phyloP scores from a whole-genome alignment of 2,329 filamentous ascomycete genomes.

The Colletotrichum karsti region DNA sequence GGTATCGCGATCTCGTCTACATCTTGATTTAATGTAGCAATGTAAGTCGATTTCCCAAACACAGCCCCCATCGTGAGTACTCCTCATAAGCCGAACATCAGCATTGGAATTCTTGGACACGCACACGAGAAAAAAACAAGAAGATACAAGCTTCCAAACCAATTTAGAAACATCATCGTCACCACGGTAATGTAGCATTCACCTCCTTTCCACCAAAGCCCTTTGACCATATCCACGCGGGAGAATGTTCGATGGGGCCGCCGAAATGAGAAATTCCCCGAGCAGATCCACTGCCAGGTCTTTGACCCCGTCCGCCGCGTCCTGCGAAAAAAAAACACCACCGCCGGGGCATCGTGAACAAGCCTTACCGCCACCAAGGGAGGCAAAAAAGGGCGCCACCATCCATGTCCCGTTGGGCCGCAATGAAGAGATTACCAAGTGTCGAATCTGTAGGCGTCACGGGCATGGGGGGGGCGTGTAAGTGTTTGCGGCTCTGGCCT shows the following conservation, averaged over 20 bases:
- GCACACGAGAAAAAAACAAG: too few relatives aligned
- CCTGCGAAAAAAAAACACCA: not conserved
- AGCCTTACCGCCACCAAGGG: not conserved
- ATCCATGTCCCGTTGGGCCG: not conserved
- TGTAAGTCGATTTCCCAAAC: too few relatives aligned
- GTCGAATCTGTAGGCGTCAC: not conserved
- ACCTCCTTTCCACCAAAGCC: not conserved
- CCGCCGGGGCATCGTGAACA: not conserved
- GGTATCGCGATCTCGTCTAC: too few relatives aligned
- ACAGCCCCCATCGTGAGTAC: too few relatives aligned
- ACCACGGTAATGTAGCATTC: not conserved
- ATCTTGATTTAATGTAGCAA: too few relatives aligned
- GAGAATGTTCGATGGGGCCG: conserved; percentile 15
- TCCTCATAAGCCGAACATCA: too few relatives aligned
- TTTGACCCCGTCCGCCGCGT: not conserved
- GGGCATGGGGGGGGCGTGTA: not conserved
- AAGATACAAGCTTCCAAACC: not conserved
- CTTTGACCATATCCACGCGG: not conserved
- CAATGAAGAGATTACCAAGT: not conserved
- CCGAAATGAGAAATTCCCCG: conserved; percentile 21
- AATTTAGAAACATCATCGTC: not conserved
- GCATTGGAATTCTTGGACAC: too few relatives aligned
- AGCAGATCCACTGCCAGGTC: not conserved
- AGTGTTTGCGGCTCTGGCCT: not conserved
- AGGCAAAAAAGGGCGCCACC: too few relatives aligned